Evolutionary conservation across 495 filamentous ascomycete genomes (phyloP).

Genomic region (Aspergillus leporis): DNA sequence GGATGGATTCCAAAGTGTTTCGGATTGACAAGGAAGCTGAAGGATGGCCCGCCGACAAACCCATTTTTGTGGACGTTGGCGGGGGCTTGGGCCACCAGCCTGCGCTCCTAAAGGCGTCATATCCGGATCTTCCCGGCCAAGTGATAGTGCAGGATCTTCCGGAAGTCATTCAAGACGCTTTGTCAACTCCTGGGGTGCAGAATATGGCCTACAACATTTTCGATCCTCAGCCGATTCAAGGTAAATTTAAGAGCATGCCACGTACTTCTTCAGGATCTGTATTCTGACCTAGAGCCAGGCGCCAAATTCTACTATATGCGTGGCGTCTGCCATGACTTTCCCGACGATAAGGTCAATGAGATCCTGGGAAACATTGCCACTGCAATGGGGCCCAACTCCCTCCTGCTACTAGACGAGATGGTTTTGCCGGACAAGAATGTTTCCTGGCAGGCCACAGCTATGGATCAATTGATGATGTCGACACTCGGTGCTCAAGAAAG

Average conservation of each 20-base stretch:
- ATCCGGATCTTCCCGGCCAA: slow-evolving; percentile 31
- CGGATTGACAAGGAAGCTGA: too few species aligned
- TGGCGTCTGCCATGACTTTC: slow-evolving; percentile 50
- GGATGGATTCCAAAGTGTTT: too few species aligned
- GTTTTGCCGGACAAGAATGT: slow-evolving; percentile 39
- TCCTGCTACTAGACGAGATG: slow-evolving; percentile 40
- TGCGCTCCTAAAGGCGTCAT: slow-evolving; percentile 22
- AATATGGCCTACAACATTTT: slow-evolving; percentile 47
- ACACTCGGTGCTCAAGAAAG: slow-evolving; percentile 33
- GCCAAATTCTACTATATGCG: slow-evolving; percentile 31
- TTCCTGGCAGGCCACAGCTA: slow-evolving; percentile 27
- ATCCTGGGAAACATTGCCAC: slow-evolving; percentile 38
- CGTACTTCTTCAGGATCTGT: too few species aligned
- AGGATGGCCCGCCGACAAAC: too few species aligned
- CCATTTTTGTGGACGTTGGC: neutral
- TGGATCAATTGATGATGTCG: slow-evolving; percentile 48
- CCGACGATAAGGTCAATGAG: slow-evolving; percentile 38
- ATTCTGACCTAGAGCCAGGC: too few species aligned
- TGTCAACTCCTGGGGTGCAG: slow-evolving; percentile 26
- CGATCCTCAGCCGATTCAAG: slow-evolving; percentile 43
- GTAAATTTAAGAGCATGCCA: too few species aligned
- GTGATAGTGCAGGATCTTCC: slow-evolving; percentile 48
- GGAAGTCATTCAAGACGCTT: slow-evolving; percentile 29
- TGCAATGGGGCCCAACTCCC: slow-evolving; percentile 44
- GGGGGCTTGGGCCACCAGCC: slow-evolving; percentile 47